Percentiles rank a stretch among this genome's conserved stretches.
Evolutionary conservation across 1,284 basidiomycete species (phyloP).

Genomic region (Heterobasidion occidentale): DNA sequence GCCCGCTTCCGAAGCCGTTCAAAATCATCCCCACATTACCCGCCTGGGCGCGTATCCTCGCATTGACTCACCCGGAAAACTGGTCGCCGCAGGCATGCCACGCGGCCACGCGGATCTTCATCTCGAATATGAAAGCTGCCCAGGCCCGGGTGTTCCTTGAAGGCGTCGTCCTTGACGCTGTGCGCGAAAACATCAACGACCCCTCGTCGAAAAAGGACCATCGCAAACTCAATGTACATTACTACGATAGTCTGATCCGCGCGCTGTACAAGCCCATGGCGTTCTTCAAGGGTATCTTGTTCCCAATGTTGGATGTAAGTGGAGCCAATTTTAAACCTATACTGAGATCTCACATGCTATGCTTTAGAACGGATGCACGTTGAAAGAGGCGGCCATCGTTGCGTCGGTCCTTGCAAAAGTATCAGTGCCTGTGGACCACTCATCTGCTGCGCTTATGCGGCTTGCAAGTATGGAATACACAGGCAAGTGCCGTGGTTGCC

Average conservation of each 20-base stretch:
- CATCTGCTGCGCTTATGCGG: slow-evolving; percentile 89
- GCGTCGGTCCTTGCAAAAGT: slow-evolving; percentile 90
- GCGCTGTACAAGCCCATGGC: slow-evolving; percentile 95
- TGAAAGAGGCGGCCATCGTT: slow-evolving; percentile 94
- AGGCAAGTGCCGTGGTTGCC: slow-evolving; percentile 32
- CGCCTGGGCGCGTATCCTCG: slow-evolving; percentile 94
- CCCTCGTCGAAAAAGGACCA: slow-evolving; percentile 41
- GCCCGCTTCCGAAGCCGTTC: slow-evolving; percentile 94
- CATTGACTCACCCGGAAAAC: slow-evolving; percentile 85
- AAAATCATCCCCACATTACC: slow-evolving; percentile 97
- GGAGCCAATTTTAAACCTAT: background rate
- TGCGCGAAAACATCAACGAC: slow-evolving; percentile 83
- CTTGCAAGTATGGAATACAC: slow-evolving; percentile 97
- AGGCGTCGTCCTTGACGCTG: slow-evolving; percentile 87
- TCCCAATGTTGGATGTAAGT: slow-evolving; percentile 88
- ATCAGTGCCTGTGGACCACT: slow-evolving; percentile 92
- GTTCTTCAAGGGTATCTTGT: slow-evolving; percentile 98
- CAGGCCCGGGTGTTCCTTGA: slow-evolving; percentile 95
- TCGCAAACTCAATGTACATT: slow-evolving; percentile 89
- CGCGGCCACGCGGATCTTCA: slow-evolving; percentile 92
- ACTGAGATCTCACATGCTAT: background rate
- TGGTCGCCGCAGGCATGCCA: slow-evolving; percentile 97
- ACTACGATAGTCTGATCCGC: slow-evolving; percentile 90
- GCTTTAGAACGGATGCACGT: slow-evolving; percentile 67
- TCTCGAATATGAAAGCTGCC: slow-evolving; percentile 93